These are phyloP conservation scores for Anisodus tanguticus DNA, from an alignment of 257 asterid species.

Conservation along the genomic window DNA sequence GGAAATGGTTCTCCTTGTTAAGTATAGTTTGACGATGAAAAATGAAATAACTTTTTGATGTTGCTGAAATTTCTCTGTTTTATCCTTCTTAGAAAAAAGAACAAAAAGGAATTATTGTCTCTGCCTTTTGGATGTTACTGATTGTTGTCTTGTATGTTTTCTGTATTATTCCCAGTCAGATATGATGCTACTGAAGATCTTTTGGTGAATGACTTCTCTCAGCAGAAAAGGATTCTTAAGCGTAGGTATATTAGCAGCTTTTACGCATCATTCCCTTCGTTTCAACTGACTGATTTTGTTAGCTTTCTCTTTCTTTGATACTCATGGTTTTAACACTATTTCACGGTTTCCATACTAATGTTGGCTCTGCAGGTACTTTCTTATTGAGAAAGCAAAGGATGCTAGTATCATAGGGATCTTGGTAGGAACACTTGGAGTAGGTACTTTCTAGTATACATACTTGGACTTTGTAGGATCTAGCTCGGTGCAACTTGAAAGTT, in stretches of 20 bases:
- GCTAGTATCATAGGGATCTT: constrained; percentile 88
- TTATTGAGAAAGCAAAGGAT: constrained; percentile 93
- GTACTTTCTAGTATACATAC: constrained; percentile 43
- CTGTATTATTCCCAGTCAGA: constrained; percentile 68
- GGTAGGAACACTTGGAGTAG: constrained; percentile 98
- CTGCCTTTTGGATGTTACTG: constrained; percentile 1
- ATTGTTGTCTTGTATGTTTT: constrained; percentile 36
- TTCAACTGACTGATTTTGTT: too few species aligned
- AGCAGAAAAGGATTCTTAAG: constrained; percentile 68
- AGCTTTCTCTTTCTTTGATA: too few species aligned
- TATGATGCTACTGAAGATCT: constrained; percentile 70
- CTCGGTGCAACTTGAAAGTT: too few species aligned
- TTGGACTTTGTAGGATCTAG: background rate
- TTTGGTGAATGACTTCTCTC: constrained; percentile 67
- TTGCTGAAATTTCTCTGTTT: background rate
- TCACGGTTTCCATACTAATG: too few species aligned
- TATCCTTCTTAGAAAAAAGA: background rate
- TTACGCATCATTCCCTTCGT: too few species aligned
- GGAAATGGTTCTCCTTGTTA: too few species aligned
- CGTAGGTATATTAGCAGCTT: constrained; percentile 48
- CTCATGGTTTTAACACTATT: too few species aligned
- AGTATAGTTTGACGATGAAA: too few species aligned
- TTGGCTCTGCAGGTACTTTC: constrained; percentile 48
- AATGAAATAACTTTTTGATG: background rate
- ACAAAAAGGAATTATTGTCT: background rate